Evolutionary conservation across 192 early-diverging fungal genomes (phyloP), one percentile per base, ranked within the genome.

Genomic region (Ramicandelaber brevisporus): DNA sequence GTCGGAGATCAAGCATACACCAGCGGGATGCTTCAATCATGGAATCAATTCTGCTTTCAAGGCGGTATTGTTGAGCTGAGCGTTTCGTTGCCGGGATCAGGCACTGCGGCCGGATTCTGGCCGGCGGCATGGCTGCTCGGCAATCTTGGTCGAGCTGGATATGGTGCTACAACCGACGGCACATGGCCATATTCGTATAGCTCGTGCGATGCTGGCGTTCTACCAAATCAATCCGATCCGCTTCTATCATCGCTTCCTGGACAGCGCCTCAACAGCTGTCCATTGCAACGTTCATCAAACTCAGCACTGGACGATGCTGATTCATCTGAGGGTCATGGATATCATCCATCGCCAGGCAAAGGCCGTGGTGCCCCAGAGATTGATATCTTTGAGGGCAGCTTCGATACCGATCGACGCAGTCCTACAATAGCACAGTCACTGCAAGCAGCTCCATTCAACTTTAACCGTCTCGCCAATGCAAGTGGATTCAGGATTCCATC

Each of bases 31-130:
- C 41, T 63, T 27, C 64, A 67, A 50, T 56, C 51, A 26, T 67
- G 64, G 64, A 67, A 67, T 44, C 63, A 67, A 38, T 44, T 57
- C 21, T 67, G 64, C 48, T 61, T 67, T 46, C 57, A 59, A 41
- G 64, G 64, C 22, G 64, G 61, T 2, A 44, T 61, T 13, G 36
- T 67, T n/a, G 64, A 67, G 44, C 57, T 53, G 4, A 50, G 49
- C 6, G 61, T 63, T 10, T 63, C 58, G 31, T 34, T 67, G 14
- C 64, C 64, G 1, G 55, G 51, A 4, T 47, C 48, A 26, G 52
- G 46, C 4, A 25, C 36, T 11, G 44, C 51, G 17, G 36, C 51
- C 3, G 64, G 64, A 0, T 51, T 55, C 33, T 63, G 61, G 55
- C 64, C 64, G 2, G 61, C 60, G 3, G 50, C 56, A 4, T 67